phyloP scores from a whole-genome alignment of 192 early-diverging fungal genomes.

The Coemansia reversa region DNA sequence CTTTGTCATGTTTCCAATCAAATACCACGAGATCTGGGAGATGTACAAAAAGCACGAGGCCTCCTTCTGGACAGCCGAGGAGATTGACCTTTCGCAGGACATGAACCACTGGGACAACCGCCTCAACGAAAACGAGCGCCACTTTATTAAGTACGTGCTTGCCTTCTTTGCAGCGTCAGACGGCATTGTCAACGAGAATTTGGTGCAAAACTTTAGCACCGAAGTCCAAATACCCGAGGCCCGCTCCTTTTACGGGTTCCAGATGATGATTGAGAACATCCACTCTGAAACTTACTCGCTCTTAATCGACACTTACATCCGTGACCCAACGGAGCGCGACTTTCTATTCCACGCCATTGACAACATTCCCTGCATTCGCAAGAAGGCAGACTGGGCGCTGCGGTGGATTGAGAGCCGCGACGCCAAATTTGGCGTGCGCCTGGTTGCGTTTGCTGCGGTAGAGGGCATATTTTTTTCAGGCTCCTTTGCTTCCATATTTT shows the following conservation, averaged over 20 bases:
- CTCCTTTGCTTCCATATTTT: slow-evolving; percentile 97
- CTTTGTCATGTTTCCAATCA: slow-evolving; percentile 91
- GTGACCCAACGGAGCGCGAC: slow-evolving; percentile 76
- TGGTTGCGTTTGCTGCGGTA: slow-evolving; percentile 95
- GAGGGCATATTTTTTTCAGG: slow-evolving; percentile 99
- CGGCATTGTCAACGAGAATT: slow-evolving; percentile 96
- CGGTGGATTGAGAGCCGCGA: slow-evolving; percentile 82
- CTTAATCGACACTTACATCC: slow-evolving; percentile 93
- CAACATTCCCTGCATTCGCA: slow-evolving; percentile 91
- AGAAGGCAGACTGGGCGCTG: slow-evolving; percentile 97
- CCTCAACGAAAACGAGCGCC: slow-evolving; percentile 81
- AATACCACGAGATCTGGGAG: slow-evolving; percentile 94
- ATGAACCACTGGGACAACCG: slow-evolving; percentile 82
- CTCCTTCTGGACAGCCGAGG: slow-evolving; percentile 96
- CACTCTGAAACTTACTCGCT: slow-evolving; percentile 95
- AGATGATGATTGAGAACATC: slow-evolving; percentile 98
- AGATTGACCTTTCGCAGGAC: slow-evolving; percentile 93
- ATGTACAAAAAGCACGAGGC: slow-evolving; percentile 99
- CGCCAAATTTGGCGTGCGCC: slow-evolving; percentile 84
- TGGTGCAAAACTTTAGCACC: slow-evolving; percentile 84
- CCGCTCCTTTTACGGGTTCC: slow-evolving; percentile 93
- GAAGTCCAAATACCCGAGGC: slow-evolving; percentile 95
- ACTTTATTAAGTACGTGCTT: slow-evolving; percentile 88
- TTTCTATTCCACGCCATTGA: slow-evolving; percentile 93
- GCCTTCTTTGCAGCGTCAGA: slow-evolving; percentile 96